A percentile compares a stretch with the other conserved stretches of the same genome.
These are phyloP conservation scores for Piloderma croceum DNA, from an alignment of 768 basidiomycete species.

Conservation along the genomic window DNA sequence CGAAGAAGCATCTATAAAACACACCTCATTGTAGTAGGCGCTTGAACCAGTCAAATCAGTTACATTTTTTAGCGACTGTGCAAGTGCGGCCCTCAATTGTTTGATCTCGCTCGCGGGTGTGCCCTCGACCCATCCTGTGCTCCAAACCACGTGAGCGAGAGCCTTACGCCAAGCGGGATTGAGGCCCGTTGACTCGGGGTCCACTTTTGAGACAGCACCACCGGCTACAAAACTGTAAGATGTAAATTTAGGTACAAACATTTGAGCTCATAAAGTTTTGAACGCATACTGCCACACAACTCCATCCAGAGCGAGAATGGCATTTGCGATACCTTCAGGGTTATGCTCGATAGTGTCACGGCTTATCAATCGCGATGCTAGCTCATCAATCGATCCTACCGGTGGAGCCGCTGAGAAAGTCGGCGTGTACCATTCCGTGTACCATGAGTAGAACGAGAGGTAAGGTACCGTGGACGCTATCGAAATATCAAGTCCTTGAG, in stretches of 20 bases:
- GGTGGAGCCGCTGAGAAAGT: conserved; percentile 4
- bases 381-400: conserved; percentile 22
- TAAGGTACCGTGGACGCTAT: conserved; percentile 11
- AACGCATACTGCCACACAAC: conserved; percentile 9
- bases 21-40: conserved; percentile 48
- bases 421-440: conserved; percentile 12
- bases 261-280: background rate
- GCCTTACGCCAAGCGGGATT: conserved; percentile 51
- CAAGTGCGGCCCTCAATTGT: conserved; percentile 9
- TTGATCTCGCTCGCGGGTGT: conserved; percentile 13
- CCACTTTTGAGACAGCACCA: conserved; percentile 34
- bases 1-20: background rate
- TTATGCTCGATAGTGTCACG: conserved; percentile 20
- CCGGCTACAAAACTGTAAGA: conserved; percentile 35
- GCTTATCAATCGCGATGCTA: conserved; percentile 31
- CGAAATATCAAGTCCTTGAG: conserved; percentile 17
- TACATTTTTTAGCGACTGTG: conserved; percentile 9
- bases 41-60: conserved; percentile 30
- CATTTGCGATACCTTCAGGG: conserved; percentile 20
- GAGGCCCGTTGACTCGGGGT: conserved; percentile 35
- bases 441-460: conserved; percentile 20
- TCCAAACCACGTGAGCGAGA: conserved; percentile 24
- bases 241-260: conserved; percentile 1
- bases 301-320: conserved; percentile 1
- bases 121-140: conserved; percentile 16